These are phyloP conservation scores for Mortierella sp. DNA, from an alignment of 371 early-diverging fungal species.

Conservation along the genomic window DNA sequence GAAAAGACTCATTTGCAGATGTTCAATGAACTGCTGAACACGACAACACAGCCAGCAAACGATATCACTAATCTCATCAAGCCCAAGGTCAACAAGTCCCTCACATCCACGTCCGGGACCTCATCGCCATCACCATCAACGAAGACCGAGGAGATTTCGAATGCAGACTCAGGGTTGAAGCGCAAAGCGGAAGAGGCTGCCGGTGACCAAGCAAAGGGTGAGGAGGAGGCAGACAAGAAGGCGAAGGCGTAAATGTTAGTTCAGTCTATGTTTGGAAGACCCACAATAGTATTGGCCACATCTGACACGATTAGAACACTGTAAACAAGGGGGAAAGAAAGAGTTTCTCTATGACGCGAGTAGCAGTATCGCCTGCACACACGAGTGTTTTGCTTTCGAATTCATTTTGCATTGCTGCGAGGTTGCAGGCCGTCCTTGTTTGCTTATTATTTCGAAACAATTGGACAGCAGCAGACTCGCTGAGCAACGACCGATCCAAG, in stretches of 20 bases:
- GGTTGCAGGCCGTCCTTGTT: no score
- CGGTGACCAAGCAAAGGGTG: background rate
- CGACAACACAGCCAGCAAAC: conserved; percentile 16
- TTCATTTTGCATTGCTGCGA: no score
- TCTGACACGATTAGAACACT: no score
- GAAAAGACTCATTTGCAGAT: conserved; percentile 21
- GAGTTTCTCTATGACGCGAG: no score
- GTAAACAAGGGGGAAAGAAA: no score
- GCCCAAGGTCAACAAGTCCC: conserved; percentile 29
- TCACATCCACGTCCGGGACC: background rate
- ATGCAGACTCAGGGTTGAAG: conserved; percentile 19
- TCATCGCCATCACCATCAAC: conserved; percentile 9
- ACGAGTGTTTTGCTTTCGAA: no score
- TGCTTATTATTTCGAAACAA: no score
- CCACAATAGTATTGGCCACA: background rate
- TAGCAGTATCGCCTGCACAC: no score
- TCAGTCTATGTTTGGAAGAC: no score
- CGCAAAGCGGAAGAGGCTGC: conserved; percentile 42
- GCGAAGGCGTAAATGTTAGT: conserved; percentile 23
- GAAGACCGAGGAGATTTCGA: conserved; percentile 1
- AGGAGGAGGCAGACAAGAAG: conserved; percentile 39
- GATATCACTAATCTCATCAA: conserved; percentile 51
- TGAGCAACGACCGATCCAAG: no score
- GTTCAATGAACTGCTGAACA: conserved; percentile 32
- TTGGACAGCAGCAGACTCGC: no score